Evolutionary conservation across 2,329 filamentous ascomycete species (phyloP).

Genomic region (Trichoderma koningiopsis): DNA sequence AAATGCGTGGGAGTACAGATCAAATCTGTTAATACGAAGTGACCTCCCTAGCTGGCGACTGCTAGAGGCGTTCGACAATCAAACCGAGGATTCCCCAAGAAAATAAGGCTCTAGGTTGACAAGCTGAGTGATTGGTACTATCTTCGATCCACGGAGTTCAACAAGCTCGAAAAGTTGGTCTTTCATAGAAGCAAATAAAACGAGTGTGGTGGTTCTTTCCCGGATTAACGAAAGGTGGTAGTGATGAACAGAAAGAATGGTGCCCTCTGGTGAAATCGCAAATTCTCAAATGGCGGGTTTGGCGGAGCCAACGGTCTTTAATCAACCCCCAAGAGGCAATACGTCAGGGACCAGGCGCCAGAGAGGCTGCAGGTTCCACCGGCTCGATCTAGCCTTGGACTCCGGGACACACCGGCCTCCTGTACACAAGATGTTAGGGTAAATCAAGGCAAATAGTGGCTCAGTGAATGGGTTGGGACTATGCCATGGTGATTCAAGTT

Average conservation of each 20-base stretch:
- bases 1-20: constrained; percentile 6
- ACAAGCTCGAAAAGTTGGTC: constrained; percentile 7
- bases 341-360: constrained; percentile 22
- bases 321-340: constrained; percentile 23
- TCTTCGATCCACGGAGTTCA: background rate
- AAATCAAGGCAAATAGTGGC: background rate
- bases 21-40: background rate
- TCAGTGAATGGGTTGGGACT: background rate
- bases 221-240: background rate
- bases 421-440: constrained; percentile 9
- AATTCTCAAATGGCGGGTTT: constrained; percentile 22
- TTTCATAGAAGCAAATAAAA: background rate
- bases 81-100: background rate
- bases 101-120: background rate
- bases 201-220: background rate
- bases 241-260: constrained; percentile 6
- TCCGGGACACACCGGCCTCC: constrained; percentile 10
- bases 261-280: constrained; percentile 14
- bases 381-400: background rate
- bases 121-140: background rate
- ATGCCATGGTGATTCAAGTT: background rate
- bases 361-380: constrained; percentile 24
- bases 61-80: constrained; percentile 1
- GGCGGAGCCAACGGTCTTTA: constrained; percentile 19
- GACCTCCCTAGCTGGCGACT: background rate